Conservation (phyloP, 139 green algal species). For the Picochlorum sp. region DNA sequence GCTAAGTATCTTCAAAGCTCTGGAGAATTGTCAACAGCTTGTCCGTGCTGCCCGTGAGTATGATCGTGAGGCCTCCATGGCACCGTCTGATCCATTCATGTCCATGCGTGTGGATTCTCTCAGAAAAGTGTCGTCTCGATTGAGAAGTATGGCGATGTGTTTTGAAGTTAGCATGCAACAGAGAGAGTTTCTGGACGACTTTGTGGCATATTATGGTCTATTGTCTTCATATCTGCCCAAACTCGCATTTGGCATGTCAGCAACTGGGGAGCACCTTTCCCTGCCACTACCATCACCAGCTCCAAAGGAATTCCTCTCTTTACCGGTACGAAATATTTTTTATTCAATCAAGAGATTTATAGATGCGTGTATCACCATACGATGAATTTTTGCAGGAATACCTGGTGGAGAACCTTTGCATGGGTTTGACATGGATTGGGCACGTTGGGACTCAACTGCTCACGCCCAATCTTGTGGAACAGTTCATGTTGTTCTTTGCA, state of each 20-base stretch:
- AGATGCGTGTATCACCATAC: constrained; percentile 27
- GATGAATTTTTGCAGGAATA: constrained; percentile 47
- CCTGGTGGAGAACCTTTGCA: constrained; percentile 79
- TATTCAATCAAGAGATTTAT: too few relatives aligned
- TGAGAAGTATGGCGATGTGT: not conserved
- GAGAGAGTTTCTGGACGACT: constrained; percentile 35
- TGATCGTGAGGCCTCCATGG: constrained; percentile 6
- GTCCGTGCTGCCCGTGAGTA: not conserved
- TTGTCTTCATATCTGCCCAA: constrained; percentile 60
- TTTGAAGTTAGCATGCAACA: constrained; percentile 14
- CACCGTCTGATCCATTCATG: not conserved
- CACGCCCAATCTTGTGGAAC: constrained; percentile 33
- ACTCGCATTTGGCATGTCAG: constrained; percentile 23
- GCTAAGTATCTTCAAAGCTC: constrained; percentile 60
- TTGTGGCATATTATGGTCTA: constrained; percentile 58
- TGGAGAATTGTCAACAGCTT: constrained; percentile 25
- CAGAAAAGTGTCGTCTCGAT: not conserved
- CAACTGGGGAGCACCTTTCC: constrained; percentile 8
- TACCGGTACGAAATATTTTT: constrained; percentile 28
- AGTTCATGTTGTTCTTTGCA: constrained; percentile 61
- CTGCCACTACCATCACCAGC: constrained; percentile 57
- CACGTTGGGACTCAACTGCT: constrained; percentile 15
- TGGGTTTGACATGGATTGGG: constrained; percentile 53
- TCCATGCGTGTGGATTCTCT: not conserved
- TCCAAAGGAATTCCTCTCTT: constrained; percentile 38